Percentiles rank a stretch among this genome's conserved stretches.
Evolutionary conservation across 371 early-diverging fungal species (phyloP).

Genomic region (Apophysomyces ossiformis): DNA sequence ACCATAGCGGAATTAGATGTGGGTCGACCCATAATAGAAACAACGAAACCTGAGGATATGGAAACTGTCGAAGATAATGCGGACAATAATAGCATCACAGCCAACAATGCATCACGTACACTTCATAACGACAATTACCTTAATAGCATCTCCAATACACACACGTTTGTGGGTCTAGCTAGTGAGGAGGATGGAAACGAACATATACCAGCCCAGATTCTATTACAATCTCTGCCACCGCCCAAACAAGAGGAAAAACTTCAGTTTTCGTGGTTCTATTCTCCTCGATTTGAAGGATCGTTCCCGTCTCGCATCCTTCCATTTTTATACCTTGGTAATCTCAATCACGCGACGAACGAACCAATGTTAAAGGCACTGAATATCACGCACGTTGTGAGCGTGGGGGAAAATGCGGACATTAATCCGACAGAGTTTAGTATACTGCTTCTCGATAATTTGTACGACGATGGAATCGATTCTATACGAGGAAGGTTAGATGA

Average conservation of each 20-base stretch:
- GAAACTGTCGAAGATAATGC: background rate
- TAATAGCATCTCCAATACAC: constrained; percentile 33
- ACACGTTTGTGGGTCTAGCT: constrained; percentile 3
- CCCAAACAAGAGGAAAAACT: constrained; percentile 25
- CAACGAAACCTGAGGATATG: background rate
- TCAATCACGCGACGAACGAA: constrained; percentile 71
- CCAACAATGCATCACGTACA: constrained; percentile 16
- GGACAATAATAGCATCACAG: constrained; percentile 5
- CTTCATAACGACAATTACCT: constrained; percentile 32
- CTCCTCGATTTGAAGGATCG: constrained; percentile 66
- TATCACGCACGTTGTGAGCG: constrained; percentile 66
- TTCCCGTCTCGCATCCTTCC: constrained; percentile 69
- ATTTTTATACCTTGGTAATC: constrained; percentile 66
- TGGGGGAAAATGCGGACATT: constrained; percentile 64
- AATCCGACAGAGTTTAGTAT: constrained; percentile 34
- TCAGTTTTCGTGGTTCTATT: constrained; percentile 61
- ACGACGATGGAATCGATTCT: constrained; percentile 71
- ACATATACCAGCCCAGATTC: constrained; percentile 9
- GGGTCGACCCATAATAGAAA: background rate
- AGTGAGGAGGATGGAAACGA: constrained; percentile 22
- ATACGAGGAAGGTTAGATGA: constrained; percentile 53
- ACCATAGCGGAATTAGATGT: background rate
- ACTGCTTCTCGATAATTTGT: constrained; percentile 61
- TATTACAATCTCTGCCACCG: constrained; percentile 16
- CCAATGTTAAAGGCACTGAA: constrained; percentile 59